Evolutionary conservation across 2,329 filamentous ascomycete genomes (phyloP).

Genomic region (Pyrenochaeta sp.): DNA sequence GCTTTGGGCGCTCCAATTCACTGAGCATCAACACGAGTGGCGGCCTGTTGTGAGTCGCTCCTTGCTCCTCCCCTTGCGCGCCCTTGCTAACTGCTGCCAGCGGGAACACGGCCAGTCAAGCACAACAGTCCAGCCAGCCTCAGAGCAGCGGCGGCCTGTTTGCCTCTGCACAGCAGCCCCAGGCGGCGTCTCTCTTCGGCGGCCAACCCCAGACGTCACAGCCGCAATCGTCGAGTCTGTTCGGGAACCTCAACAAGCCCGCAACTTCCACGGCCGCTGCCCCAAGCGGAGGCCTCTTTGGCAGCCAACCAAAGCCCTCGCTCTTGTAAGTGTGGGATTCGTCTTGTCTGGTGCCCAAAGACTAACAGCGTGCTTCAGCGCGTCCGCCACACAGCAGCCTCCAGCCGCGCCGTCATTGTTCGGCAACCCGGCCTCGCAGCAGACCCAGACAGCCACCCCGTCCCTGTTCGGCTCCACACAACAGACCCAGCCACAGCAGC

Average conservation of each 20-base stretch:
- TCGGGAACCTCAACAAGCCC: constrained; percentile 47
- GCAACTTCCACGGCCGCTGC: constrained; percentile 31
- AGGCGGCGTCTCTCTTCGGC: constrained; percentile 35
- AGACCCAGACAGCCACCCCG: constrained; percentile 38
- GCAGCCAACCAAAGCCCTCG: constrained; percentile 42
- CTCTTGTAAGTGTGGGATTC: constrained; percentile 44
- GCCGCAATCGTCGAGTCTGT: constrained; percentile 40
- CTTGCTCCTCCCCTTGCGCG: not conserved
- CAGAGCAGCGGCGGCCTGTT: constrained; percentile 38
- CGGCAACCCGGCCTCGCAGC: constrained; percentile 36
- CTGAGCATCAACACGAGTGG: constrained; percentile 64
- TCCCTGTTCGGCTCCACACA: constrained; percentile 42
- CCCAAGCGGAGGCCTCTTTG: constrained; percentile 43
- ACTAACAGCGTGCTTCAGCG: constrained; percentile 44
- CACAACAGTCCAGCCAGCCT: constrained; percentile 38
- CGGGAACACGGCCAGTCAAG: constrained; percentile 38
- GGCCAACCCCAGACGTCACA: constrained; percentile 26
- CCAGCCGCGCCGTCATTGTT: constrained; percentile 39
- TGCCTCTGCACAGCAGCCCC: constrained; percentile 32
- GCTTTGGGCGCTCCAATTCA: constrained; percentile 58
- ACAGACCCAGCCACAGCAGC: constrained; percentile 38
- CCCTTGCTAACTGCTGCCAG: constrained; percentile 35
- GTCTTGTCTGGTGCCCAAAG: constrained; percentile 17
- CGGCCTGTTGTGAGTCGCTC: constrained; percentile 55
- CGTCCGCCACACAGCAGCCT: constrained; percentile 41